Evolutionary conservation across 2,329 filamentous ascomycete genomes (phyloP).

Genomic region (Arthrobotrys megalospora): DNA sequence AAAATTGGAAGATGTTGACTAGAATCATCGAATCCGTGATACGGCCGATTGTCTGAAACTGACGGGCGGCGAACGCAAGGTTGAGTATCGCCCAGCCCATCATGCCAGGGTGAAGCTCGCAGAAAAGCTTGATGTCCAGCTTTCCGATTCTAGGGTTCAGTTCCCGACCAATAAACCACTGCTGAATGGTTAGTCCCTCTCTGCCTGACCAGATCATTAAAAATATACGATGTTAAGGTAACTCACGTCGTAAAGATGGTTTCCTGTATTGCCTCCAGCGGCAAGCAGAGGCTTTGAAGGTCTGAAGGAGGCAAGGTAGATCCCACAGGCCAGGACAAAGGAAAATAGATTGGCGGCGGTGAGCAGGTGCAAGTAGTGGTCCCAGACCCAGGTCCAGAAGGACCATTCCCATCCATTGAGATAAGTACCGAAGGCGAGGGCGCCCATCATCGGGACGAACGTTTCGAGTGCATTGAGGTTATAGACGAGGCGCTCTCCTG

Average conservation of each 20-base stretch:
- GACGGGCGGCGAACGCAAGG: slow-evolving; percentile 85
- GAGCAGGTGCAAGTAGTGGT: slow-evolving; percentile 89
- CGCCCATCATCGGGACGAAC: slow-evolving; percentile 77
- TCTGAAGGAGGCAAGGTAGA: slow-evolving; percentile 88
- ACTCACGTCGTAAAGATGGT: slow-evolving; percentile 81
- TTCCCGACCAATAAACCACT: slow-evolving; percentile 94
- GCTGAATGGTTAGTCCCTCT: neutral
- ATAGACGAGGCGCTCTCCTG: slow-evolving; percentile 63
- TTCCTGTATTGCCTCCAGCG: slow-evolving; percentile 84
- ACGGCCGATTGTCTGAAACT: slow-evolving; percentile 86
- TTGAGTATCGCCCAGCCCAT: slow-evolving; percentile 90
- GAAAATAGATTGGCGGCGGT: slow-evolving; percentile 86
- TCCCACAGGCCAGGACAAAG: slow-evolving; percentile 79
- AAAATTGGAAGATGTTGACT: slow-evolving; percentile 80
- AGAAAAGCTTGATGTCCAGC: slow-evolving; percentile 90
- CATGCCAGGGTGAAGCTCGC: slow-evolving; percentile 92
- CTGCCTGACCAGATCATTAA: neutral
- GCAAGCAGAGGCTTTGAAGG: slow-evolving; percentile 79
- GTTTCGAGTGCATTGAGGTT: slow-evolving; percentile 66
- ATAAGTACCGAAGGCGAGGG: slow-evolving; percentile 80
- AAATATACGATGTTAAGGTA: neutral
- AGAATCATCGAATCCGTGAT: slow-evolving; percentile 89
- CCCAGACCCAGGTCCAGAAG: slow-evolving; percentile 92
- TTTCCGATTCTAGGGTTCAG: slow-evolving; percentile 92
- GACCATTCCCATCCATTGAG: slow-evolving; percentile 83